Percentiles rank a stretch among this genome's conserved stretches.
Evolutionary conservation across 1,284 basidiomycete genomes (phyloP).

Genomic region (Sparassis latifolia): DNA sequence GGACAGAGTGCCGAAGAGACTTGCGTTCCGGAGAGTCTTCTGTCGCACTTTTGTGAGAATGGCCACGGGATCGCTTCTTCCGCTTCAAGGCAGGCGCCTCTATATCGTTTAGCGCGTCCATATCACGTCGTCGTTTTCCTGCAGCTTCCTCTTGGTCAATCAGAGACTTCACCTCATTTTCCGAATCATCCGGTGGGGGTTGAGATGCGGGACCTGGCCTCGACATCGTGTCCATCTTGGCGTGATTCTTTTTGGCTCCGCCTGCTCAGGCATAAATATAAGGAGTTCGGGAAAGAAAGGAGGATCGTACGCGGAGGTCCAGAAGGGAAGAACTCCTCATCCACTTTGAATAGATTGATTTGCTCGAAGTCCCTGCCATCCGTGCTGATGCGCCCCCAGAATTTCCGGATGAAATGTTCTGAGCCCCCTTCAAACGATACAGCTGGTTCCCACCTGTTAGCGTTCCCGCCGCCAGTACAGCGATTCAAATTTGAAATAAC

Average conservation of each 20-base stretch:
- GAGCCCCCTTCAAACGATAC: constrained; percentile 52
- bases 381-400: constrained; percentile 52
- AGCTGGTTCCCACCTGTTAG: constrained; percentile 59
- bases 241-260: too few relatives aligned
- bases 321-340: constrained; percentile 47
- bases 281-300: too few relatives aligned
- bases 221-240: too few relatives aligned
- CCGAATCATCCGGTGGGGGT: constrained; percentile 10
- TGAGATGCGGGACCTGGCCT: not conserved
- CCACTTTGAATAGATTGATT: constrained; percentile 41
- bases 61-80: constrained; percentile 1
- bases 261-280: too few relatives aligned
- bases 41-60: not conserved
- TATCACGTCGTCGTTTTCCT: constrained; percentile 4
- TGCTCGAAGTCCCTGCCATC: constrained; percentile 45
- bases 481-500: not conserved
- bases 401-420: constrained; percentile 47
- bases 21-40: too few relatives aligned
- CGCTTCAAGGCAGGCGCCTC: not conserved
- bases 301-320: constrained; percentile 49
- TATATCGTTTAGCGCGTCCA: not conserved
- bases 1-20: too few relatives aligned
- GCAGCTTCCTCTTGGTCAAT: constrained; percentile 11
- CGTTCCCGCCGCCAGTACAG: not conserved
- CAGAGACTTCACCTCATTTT: constrained; percentile 15